Base-by-base conservation (phyloP, 2,329 filamentous ascomycete species). In the Byssothecium circinans region DNA sequence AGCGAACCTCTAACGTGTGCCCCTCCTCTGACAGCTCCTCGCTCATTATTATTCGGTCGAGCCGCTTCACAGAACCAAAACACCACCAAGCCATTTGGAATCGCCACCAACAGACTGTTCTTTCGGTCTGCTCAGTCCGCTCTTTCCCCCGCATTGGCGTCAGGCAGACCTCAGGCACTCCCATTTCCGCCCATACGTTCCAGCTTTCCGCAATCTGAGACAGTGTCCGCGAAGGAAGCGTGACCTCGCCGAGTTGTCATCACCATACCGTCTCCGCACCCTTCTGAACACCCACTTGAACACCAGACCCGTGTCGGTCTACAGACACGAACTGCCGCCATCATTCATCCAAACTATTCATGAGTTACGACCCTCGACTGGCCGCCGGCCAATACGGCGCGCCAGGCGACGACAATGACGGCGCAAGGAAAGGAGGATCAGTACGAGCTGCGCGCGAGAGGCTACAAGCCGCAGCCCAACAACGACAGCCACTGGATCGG, bases 341-440 rank as follows among this genome's bases (percentile, higher is more conserved):
- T 30, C 50, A 70, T 67, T 65, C 43, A 47, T 49, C 48, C 42
- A 19, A 29, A 54, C 41, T 41, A 58, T 68, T 61, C 54, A 72
- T 72, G 69, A 71, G 65, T 60, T 65, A 69, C 63, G 63, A 69
- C 55, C 57, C 62, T 40, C 64, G 61, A 47, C 47, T 61, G 53
- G 64, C 64, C 57, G 58, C 59, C 53, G 56, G 57, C 45, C 57
- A 59, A 41, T 66, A 69, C 52, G 64, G 65, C 52, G 60, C 56
- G 44, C 55, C 57, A 53, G 54, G 45, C 36, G 54, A 53, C 41
- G 53, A 52, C 38, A 53, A 62, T 54, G 60, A 56, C 19, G 55
- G 50, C 6, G 46, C 43, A n/a, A 40, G 40, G 25, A 58, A 49
- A 45, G 66, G 66, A 43, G 70, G 70, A 12, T 71, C 69, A 19